Base-by-base conservation (phyloP, 2,329 filamentous ascomycete genomes). In the Neodidymelliopsis sp. region DNA sequence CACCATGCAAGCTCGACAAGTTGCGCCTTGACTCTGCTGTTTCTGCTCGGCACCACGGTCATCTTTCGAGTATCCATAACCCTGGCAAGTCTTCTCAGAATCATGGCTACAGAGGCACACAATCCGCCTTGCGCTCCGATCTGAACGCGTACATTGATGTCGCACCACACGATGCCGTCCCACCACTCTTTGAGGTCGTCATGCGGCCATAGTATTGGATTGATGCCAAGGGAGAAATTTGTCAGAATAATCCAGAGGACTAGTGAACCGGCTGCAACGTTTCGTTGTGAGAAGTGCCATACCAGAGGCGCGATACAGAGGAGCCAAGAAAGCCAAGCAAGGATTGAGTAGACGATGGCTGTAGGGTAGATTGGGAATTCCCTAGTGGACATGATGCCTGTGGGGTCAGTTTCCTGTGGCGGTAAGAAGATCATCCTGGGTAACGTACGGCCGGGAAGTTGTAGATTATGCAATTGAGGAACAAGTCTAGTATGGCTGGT, bases 181-280 rank as follows among this genome's bases (percentile, higher is more conserved):
- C 79, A 89, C 79, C 81, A 84, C 5, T 72, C 66, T 0, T 62
- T 27, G 10, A 80, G 60, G 55, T 87, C 74, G 55, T 86, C 82
- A 6, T 76, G 81, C 0, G 81, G 79, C 86, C 86, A 90, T 52
- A 88, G 79, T 38, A 87, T 66, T 2, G 84, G 76, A 62, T 89
- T 89, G 74, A 84, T 69, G 54, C 84, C 76, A 56, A 78, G 81
- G 65, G 81, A 77, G 42, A 85, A 46, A 59, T 87, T 86, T 49
- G 79, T 66, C n/a, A 84, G 48, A 18, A 81, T 69, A 42, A 82
- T 71, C 77, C 82, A 86, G 39, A 76, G 63, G 37, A 86, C 79
- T 25, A 88, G 74, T 22, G 77, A 79, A 13, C 78, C 77, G 6
- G 84, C 81, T 10, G 84, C 79, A 40, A 86, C 73, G 66, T 89